phyloP scores from a whole-genome alignment of 1,284 basidiomycete genomes.

The Moesziomyces sp. region DNA sequence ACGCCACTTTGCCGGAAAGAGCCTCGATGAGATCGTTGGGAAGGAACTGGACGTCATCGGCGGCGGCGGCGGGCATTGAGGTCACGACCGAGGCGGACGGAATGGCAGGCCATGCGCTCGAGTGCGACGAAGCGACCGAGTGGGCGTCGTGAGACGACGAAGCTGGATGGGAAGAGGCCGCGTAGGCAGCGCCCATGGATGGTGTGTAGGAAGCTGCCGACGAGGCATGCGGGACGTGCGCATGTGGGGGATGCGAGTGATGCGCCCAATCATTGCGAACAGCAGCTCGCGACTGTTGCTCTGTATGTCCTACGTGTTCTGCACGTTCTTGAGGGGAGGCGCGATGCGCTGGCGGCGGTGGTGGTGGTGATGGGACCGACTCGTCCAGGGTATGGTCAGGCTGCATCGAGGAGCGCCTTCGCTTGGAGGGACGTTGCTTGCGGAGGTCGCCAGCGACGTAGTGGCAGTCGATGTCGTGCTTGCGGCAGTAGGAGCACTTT shows the following conservation, averaged over 20 bases:
- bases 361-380: neutral
- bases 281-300: neutral
- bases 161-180: neutral
- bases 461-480: conserved; percentile 5
- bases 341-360: neutral
- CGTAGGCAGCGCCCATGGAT: neutral
- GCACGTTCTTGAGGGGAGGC: no score
- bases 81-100: neutral
- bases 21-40: conserved; percentile 14
- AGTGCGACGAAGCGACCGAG: neutral
- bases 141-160: neutral
- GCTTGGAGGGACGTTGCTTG: conserved; percentile 5
- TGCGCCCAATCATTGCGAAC: no score
- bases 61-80: neutral
- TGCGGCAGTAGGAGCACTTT: conserved; percentile 8
- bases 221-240: no score
- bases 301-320: no score
- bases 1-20: conserved; percentile 9
- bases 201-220: no score
- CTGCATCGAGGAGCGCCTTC: neutral
- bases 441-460: conserved; percentile 2
- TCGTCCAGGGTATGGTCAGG: neutral
- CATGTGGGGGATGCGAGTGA: no score
- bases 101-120: neutral
- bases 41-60: neutral